Evolutionary conservation across 495 filamentous ascomycete species (phyloP).

Genomic region (Penicillium maclennaniae): DNA sequence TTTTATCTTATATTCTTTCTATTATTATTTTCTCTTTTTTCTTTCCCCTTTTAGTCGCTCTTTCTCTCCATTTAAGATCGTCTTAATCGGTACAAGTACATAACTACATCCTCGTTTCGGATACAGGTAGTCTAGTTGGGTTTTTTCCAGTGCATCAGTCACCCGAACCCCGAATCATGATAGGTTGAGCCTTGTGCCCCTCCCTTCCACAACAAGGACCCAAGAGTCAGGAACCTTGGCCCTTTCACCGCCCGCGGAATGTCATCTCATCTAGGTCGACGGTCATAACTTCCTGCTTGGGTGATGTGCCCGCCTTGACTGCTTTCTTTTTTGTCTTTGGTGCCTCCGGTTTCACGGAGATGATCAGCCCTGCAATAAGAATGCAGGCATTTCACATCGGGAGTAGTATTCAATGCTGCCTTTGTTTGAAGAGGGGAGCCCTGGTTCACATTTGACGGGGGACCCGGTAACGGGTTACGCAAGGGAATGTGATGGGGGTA

Average conservation of each 20-base stretch:
- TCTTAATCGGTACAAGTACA: too few relatives aligned
- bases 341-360: conserved; percentile 9
- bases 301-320: conserved; percentile 1
- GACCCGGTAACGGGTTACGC: background rate
- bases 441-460: background rate
- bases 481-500: background rate
- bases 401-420: background rate
- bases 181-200: background rate
- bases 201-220: background rate
- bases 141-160: too few relatives aligned
- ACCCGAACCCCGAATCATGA: background rate
- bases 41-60: too few relatives aligned
- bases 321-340: conserved; percentile 16
- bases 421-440: background rate
- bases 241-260: conserved; percentile 18
- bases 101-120: background rate
- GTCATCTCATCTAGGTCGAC: conserved; percentile 30
- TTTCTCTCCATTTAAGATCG: too few relatives aligned
- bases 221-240: conserved; percentile 22
- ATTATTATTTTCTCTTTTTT: background rate
- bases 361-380: conserved; percentile 23
- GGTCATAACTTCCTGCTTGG: conserved; percentile 17
- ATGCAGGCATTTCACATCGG: conserved; percentile 2
- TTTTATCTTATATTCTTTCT: conserved; percentile 3
- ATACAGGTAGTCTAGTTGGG: background rate